phyloP scores from a whole-genome alignment of 139 green algal genomes.

The Chlamydomonas eustigma region DNA sequence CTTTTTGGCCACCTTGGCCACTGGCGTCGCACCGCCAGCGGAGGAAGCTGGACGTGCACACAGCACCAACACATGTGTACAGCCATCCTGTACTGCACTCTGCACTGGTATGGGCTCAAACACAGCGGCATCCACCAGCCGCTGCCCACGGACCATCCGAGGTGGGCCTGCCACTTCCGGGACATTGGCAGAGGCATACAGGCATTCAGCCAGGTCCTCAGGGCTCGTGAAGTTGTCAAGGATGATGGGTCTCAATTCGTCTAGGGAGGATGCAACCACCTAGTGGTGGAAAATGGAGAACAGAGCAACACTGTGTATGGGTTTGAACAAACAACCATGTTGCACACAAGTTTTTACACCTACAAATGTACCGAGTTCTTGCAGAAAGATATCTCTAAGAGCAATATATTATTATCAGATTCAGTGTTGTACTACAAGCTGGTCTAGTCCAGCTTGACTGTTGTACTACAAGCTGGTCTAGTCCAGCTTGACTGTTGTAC shows the following conservation, averaged over 20 bases:
- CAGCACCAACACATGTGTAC: slow-evolving; percentile 78
- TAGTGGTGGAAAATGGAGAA: slow-evolving; percentile 64
- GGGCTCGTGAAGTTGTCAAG: slow-evolving; percentile 50
- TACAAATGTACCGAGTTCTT: no score
- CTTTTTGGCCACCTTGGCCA: slow-evolving; percentile 10
- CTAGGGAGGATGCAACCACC: slow-evolving; percentile 72
- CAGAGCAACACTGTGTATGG: slow-evolving; percentile 19
- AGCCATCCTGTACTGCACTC: slow-evolving; percentile 62
- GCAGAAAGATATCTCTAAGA: no score
- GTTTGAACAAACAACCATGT: no score
- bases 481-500: no score
- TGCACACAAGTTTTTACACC: no score
- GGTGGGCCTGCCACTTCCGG: slow-evolving; percentile 61
- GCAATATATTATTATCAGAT: no score
- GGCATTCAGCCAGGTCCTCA: slow-evolving; percentile 60
- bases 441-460: no score
- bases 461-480: no score
- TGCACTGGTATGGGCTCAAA: slow-evolving; percentile 71
- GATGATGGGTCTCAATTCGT: slow-evolving; percentile 56
- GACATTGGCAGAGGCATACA: slow-evolving; percentile 77
- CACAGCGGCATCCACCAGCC: slow-evolving; percentile 82
- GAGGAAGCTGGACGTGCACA: slow-evolving; percentile 45
- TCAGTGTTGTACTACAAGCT: no score
- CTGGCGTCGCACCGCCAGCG: background rate
- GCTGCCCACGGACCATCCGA: slow-evolving; percentile 30